These are phyloP conservation scores for Phytophthora sansomeana DNA, from an alignment of 352 stramenopile genomes.

Conservation along the genomic window DNA sequence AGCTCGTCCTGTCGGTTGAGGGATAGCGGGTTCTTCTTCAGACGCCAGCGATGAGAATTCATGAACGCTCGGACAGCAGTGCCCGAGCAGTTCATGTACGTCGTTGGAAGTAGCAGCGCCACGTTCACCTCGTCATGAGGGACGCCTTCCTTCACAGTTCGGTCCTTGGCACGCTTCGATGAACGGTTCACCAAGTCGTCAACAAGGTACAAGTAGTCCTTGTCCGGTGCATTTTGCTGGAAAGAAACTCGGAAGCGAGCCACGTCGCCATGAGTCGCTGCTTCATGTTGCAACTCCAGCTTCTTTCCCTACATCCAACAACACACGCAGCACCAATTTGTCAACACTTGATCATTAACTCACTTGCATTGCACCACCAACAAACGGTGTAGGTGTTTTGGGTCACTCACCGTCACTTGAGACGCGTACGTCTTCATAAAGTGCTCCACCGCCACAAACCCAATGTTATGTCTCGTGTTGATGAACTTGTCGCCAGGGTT, in stretches of 20 bases:
- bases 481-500: conserved; percentile 87
- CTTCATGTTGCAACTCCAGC: conserved; percentile 64
- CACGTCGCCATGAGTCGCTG: conserved; percentile 72
- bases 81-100: conserved; percentile 90
- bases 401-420: conserved; percentile 60
- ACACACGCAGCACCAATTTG: not conserved
- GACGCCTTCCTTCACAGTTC: conserved; percentile 78
- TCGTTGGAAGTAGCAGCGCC: conserved; percentile 75
- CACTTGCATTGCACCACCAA: not conserved
- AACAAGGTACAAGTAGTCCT: conserved; percentile 47
- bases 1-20: conserved; percentile 88
- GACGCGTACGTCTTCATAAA: conserved; percentile 76
- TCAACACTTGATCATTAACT: not conserved
- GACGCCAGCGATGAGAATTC: conserved; percentile 78
- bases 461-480: conserved; percentile 87
- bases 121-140: conserved; percentile 80
- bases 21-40: conserved; percentile 86
- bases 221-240: conserved; percentile 57
- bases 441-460: conserved; percentile 65
- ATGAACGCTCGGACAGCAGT: conserved; percentile 82
- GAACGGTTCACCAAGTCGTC: conserved; percentile 84
- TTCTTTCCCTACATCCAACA: conserved; percentile 44
- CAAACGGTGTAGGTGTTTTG: not conserved
- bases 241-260: conserved; percentile 64
- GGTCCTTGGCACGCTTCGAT: conserved; percentile 78